A percentile compares a stretch with the other conserved stretches of the same genome.
phyloP scores from a whole-genome alignment of 495 filamentous ascomycete genomes.

The Articulospora tetracladia region DNA sequence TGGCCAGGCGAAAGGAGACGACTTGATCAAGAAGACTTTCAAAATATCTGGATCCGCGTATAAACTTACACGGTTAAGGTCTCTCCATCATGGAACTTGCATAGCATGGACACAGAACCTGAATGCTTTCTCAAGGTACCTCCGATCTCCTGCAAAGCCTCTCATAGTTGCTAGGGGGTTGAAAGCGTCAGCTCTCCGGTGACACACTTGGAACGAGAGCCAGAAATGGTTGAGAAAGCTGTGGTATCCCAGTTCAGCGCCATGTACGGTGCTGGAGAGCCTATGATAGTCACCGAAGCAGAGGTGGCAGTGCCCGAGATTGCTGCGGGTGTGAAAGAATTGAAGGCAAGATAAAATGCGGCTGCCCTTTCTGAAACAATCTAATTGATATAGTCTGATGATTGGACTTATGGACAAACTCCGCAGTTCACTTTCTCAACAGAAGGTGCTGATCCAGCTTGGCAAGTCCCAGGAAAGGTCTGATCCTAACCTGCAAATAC shows the following conservation, averaged over 20 bases:
- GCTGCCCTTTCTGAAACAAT: not conserved
- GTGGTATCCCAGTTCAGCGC: conserved; percentile 46
- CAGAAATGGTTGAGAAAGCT: conserved; percentile 44
- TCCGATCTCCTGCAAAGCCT: conserved; percentile 68
- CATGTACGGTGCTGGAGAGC: conserved; percentile 44
- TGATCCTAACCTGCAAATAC: conserved; percentile 31
- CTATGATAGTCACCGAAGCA: conserved; percentile 40
- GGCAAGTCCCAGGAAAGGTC: conserved; percentile 39
- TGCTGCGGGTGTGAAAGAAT: conserved; percentile 53
- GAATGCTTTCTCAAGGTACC: conserved; percentile 54
- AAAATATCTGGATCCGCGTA: conserved; percentile 94
- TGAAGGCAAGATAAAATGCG: conserved; percentile 44
- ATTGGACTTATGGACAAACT: conserved; percentile 82
- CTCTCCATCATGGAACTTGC: conserved; percentile 91
- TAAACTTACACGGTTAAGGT: conserved; percentile 74
- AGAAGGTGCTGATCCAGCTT: conserved; percentile 49
- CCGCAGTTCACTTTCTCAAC: conserved; percentile 72
- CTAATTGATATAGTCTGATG: conserved; percentile 47
- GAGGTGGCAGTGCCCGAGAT: conserved; percentile 36
- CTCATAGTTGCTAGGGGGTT: conserved; percentile 84
- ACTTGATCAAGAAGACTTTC: conserved; percentile 32
- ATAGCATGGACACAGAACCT: conserved; percentile 70
- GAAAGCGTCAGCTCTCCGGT: conserved; percentile 87
- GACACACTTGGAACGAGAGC: conserved; percentile 60
- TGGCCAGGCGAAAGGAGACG: conserved; percentile 19